A percentile compares a stretch with the other conserved stretches of the same genome.
phyloP scores from a whole-genome alignment of 352 stramenopile species.

The Phytophthora hibernalis region DNA sequence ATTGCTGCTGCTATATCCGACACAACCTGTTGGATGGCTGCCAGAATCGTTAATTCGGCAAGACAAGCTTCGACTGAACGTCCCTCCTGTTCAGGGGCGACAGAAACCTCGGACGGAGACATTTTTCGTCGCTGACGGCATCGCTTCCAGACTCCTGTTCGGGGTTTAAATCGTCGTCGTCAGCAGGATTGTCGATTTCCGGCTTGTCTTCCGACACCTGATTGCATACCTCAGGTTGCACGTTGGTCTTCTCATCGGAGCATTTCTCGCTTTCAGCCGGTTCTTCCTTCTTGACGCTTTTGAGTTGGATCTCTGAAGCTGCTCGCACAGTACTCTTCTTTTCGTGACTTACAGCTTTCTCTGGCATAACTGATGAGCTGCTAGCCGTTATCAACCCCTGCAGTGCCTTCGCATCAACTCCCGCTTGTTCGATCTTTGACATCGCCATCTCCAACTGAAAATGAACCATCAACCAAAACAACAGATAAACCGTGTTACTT shows the following conservation, averaged over 20 bases:
- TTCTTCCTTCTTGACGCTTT: conserved; percentile 22
- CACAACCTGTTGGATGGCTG: conserved; percentile 22
- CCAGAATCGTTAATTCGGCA: background rate
- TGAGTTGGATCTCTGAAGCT: conserved; percentile 4
- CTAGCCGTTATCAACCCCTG: conserved; percentile 42
- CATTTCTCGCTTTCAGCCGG: conserved; percentile 16
- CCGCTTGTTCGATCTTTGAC: conserved; percentile 71
- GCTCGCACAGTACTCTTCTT: conserved; percentile 22
- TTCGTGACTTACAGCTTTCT: conserved; percentile 11
- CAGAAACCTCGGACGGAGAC: conserved; percentile 8
- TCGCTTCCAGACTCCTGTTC: conserved; percentile 29
- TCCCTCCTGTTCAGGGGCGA: background rate
- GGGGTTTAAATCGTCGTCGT: conserved; percentile 32
- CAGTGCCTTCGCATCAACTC: conserved; percentile 58
- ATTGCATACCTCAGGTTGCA: conserved; percentile 38
- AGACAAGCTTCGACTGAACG: conserved; percentile 1
- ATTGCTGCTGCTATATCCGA: conserved; percentile 22
- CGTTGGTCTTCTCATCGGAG: conserved; percentile 11
- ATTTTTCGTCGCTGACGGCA: conserved; percentile 14
- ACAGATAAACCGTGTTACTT: conserved; percentile 2
- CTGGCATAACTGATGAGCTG: conserved; percentile 2
- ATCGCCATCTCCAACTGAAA: conserved; percentile 70
- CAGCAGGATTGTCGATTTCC: conserved; percentile 33
- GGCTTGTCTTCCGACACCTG: conserved; percentile 36
- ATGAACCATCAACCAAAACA: background rate